Base-by-base conservation (phyloP, 2,329 filamentous ascomycete genomes). In the Aspergillus bombycis region DNA sequence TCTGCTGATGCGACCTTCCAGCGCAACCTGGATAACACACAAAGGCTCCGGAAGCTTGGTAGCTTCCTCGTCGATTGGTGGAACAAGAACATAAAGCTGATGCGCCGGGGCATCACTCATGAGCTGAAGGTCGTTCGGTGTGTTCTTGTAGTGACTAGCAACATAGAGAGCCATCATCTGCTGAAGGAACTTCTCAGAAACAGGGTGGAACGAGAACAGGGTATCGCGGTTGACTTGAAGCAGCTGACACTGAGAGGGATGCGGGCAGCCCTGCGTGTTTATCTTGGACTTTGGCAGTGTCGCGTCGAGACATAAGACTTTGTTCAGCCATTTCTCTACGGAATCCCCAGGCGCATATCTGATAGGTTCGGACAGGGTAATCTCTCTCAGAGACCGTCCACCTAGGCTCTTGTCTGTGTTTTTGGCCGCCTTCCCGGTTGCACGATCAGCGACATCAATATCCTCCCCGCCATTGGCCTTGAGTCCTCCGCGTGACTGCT, bases 101-200 rank as follows among this genome's bases (percentile, higher is more conserved):
- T 99, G 95, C 0, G 95, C 94, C 1, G 95, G 95, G 1, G 95
- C 95, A 78, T 99, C 95, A 65, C 93, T 97, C 93, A 99, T 96
- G 62, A 99, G 86, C 77, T 98, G 95, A n/a, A 99, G 85, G 73
- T 99, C 95, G 72, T 99, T 96, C 0, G 95, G 95, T 0, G 94
- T 93, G 80, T 99, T 99, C 80, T 98, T 98, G 84, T 99, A 97
- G 78, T 97, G 93, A 70, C 93, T 96, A 32, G 95, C 93, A 32
- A 99, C 96, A 72, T 98, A 99, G 2, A 99, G 86, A 0, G 94
- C 93, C 80, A 99, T 94, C 93, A 99, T 97, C 72, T 97, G 93
- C 77, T 99, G 95, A 61, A 99, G 81, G 80, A 99, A 98, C 74
- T 94, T 95, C 77, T 99, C 95, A 2, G 95, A 96, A 23, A 98